Percentiles rank a stretch among this genome's conserved stretches.
Conservation (phyloP, 2,329 filamentous ascomycete genomes). For the Aspergillus transmontanensis region DNA sequence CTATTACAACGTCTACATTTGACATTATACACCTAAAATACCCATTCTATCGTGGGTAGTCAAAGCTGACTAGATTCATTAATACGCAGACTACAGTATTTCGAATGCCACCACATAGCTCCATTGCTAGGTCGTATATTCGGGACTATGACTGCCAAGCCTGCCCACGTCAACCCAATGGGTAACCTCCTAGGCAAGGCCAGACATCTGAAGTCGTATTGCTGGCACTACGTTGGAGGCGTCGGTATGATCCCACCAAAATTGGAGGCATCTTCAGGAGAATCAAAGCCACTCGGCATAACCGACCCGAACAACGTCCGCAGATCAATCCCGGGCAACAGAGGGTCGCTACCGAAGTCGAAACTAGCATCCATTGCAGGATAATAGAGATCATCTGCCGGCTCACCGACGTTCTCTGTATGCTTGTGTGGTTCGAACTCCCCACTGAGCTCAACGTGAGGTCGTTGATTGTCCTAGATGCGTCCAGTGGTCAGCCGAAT, state of each 20-base stretch:
- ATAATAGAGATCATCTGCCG: not conserved
- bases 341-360: not conserved
- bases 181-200: too few relatives aligned
- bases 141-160: too few relatives aligned
- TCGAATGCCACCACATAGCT: not conserved
- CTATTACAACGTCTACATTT: not conserved
- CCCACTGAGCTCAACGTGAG: not conserved
- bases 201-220: too few relatives aligned
- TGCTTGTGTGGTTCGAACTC: not conserved
- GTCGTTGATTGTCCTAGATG: not conserved
- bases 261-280: not conserved
- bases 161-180: too few relatives aligned
- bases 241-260: not conserved
- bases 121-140: too few relatives aligned
- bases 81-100: not conserved
- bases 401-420: not conserved
- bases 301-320: slow-evolving; percentile 6
- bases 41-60: not conserved
- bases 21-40: not conserved
- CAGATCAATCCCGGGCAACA: slow-evolving; percentile 3
- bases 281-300: not conserved
- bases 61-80: rapidly evolving
- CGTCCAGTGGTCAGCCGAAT: not conserved
- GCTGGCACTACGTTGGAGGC: not conserved
- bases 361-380: not conserved